Evolutionary conservation across 2,329 filamentous ascomycete species (phyloP).

Genomic region (Clarireedia hainanense): DNA sequence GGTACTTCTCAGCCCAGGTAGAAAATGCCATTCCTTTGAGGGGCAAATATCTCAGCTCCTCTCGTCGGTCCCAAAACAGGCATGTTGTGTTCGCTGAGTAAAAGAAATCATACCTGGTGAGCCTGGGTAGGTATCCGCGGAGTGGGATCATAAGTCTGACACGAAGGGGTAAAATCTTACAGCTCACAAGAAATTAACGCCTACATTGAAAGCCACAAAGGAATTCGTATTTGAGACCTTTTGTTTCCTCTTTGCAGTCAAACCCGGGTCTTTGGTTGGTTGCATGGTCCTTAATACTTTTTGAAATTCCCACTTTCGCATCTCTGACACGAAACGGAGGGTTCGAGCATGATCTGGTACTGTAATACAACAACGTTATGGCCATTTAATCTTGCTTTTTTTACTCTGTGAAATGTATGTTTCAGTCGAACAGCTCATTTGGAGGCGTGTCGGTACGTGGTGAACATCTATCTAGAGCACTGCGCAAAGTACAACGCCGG

Average conservation of each 20-base stretch:
- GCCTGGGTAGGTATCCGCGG: background rate
- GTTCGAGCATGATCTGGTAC: too few species aligned
- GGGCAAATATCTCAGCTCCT: background rate
- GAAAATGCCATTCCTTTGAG: background rate
- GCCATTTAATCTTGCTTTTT: too few species aligned
- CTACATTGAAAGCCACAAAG: background rate
- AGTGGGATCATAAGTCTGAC: slow-evolving; percentile 2
- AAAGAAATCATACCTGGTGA: background rate
- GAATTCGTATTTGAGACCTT: background rate
- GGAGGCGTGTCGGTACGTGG: too few species aligned
- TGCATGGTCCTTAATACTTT: too few species aligned
- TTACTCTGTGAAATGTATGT: too few species aligned
- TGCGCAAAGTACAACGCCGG: too few species aligned
- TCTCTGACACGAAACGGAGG: too few species aligned
- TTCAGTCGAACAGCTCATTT: too few species aligned
- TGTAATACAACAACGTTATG: too few species aligned
- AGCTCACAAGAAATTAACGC: background rate
- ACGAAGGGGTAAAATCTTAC: background rate
- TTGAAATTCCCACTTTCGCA: too few species aligned
- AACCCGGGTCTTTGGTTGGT: too few species aligned
- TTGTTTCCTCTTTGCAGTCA: background rate
- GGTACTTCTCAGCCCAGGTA: background rate
- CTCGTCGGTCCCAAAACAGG: background rate
- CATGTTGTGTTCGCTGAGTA: background rate
- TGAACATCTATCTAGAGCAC: too few species aligned